Evolutionary conservation across 345 rosid genomes (phyloP).

Genomic region (Salix viminalis): DNA sequence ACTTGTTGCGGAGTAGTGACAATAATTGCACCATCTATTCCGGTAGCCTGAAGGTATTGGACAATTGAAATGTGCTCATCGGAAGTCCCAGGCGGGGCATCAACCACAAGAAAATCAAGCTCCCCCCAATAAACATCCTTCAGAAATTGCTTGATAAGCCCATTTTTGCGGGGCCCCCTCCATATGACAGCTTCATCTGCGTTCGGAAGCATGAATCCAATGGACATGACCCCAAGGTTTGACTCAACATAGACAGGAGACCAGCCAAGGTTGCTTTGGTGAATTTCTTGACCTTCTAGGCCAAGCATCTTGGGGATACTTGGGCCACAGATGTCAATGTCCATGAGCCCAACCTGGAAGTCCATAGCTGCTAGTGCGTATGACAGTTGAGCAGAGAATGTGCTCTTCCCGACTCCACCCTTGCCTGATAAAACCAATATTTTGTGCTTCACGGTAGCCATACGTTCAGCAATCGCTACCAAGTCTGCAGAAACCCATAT

Average conservation of each 20-base stretch:
- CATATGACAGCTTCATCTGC: conserved; percentile 95
- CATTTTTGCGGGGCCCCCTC: conserved; percentile 95
- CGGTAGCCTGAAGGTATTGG: conserved; percentile 76
- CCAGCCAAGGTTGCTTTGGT: conserved; percentile 99
- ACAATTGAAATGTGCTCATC: conserved; percentile 94
- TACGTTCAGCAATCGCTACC: conserved; percentile 85
- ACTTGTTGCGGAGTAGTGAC: conserved; percentile 95
- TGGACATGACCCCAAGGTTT: conserved; percentile 95
- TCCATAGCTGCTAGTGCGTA: conserved; percentile 82
- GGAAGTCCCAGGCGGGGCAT: conserved; percentile 96
- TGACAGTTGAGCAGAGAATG: conserved; percentile 87
- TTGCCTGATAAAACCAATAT: conserved; percentile 84
- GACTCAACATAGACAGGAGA: conserved; percentile 93
- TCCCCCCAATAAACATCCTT: conserved; percentile 96
- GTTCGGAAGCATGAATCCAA: conserved; percentile 93
- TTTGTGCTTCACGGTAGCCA: conserved; percentile 94
- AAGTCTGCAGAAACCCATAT: conserved; percentile 50
- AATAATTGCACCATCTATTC: conserved; percentile 89
- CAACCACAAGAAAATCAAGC: conserved; percentile 81
- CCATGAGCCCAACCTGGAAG: conserved; percentile 85
- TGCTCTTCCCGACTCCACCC: conserved; percentile 98
- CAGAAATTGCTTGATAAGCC: conserved; percentile 84
- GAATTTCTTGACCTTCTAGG: conserved; percentile 89
- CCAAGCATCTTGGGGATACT: conserved; percentile 97
- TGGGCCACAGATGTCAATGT: conserved; percentile 91